Evolutionary conservation across 1,284 basidiomycete species (phyloP), one percentile per base, ranked within the genome.

Genomic region (Wallemia mellicola): DNA sequence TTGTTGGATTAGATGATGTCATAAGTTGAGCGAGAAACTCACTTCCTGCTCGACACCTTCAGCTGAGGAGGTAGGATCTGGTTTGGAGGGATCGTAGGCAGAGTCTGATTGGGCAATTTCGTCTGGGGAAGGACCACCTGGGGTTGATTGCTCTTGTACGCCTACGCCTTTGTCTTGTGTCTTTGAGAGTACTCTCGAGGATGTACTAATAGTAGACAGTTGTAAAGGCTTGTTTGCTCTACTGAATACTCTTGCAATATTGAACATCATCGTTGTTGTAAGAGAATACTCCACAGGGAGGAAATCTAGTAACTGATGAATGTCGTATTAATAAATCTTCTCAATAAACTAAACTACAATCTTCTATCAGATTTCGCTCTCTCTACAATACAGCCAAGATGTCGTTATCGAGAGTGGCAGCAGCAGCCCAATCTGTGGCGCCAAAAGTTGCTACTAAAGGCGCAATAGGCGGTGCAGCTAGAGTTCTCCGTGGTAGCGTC

Each of bases 401-500:
- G 38, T 48, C 38, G 38, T 48, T 48, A 48, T 48, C 38, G 19
- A 48, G 19, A 5, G 38, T n/a, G 5, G 22, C 14, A n/a, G 38
- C 38, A 22, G 38, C 38, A 5, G 19, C 38, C 14, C 38, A 48
- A 48, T 11, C 9, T 3, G 22, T 48, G 9, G 38, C 38, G 19
- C 30, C 30, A 48, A 48, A 48, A n/a, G 38, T 48, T 5, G 38
- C 38, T n/a, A 48, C 38, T 17, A 48, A n/a, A 3, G 22, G 38
- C 19, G 38, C n/a, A 11, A 22, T n/a, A 11, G 38, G 38, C 5
- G 5, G 14, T 48, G 38, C 38, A 15, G 38, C 59, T 15, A 30
- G 48, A 7, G 22, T 60, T 22, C 26, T 60, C n/a, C 54, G 59
- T 30, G 83, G 83, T 9, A 66, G 79, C 38, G 83, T 86, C 26